Percentiles rank a stretch among this genome's conserved stretches.
Evolutionary conservation across 129 eudicot genomes (phyloP).

Genomic region (Pittosporum tobira): DNA sequence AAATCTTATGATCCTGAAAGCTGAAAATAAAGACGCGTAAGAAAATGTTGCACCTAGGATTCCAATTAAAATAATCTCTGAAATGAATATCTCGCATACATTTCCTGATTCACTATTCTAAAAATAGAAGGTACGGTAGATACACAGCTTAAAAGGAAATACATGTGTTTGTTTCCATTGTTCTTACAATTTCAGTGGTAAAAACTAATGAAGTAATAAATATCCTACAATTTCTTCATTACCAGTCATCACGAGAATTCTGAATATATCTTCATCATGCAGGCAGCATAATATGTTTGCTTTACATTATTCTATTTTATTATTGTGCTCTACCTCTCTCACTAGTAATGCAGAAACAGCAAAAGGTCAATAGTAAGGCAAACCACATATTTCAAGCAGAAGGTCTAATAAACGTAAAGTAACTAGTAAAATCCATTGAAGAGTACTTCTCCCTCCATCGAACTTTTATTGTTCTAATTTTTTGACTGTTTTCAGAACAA

Average conservation of each 20-base stretch:
- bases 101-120: too few relatives aligned
- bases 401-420: neutral
- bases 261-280: neutral
- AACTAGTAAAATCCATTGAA: neutral
- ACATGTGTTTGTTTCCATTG: too few relatives aligned
- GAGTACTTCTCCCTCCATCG: neutral
- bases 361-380: neutral
- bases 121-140: too few relatives aligned
- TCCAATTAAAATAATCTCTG: neutral
- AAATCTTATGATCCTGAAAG: conserved; percentile 9
- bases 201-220: too few relatives aligned
- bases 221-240: neutral
- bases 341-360: neutral
- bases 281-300: too few relatives aligned
- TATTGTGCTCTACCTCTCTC: neutral
- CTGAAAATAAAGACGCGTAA: neutral
- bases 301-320: neutral
- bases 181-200: too few relatives aligned
- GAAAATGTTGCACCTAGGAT: neutral
- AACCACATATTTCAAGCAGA: neutral
- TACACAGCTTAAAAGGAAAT: too few relatives aligned
- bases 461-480: too few relatives aligned
- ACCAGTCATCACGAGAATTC: neutral
- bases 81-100: too few relatives aligned
- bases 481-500: too few relatives aligned